These are phyloP conservation scores for Pseudopithomyces maydicus DNA, from an alignment of 2,329 filamentous ascomycete genomes.

Conservation along the genomic window DNA sequence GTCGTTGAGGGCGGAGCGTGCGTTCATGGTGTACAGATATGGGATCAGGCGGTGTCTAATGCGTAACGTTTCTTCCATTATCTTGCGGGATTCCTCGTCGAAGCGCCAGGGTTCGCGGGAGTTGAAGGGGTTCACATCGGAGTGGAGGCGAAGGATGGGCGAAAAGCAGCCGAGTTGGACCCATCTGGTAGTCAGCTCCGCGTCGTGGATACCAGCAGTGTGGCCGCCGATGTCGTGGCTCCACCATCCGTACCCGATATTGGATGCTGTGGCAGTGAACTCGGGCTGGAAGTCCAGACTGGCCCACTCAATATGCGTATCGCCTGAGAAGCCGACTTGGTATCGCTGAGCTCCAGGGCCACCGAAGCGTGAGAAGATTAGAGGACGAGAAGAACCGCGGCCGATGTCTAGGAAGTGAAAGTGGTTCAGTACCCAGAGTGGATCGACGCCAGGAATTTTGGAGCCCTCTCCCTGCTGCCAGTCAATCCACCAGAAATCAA, in stretches of 20 bases:
- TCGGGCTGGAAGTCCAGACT: conserved; percentile 68
- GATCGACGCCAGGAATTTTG: conserved; percentile 63
- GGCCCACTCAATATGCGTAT: conserved; percentile 64
- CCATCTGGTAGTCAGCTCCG: conserved; percentile 65
- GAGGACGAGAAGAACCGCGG: conserved; percentile 49
- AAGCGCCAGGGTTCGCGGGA: conserved; percentile 68
- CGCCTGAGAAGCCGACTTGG: conserved; percentile 68
- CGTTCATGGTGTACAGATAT: conserved; percentile 65
- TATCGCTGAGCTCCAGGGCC: conserved; percentile 68
- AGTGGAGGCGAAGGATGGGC: conserved; percentile 66
- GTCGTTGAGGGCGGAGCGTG: conserved; percentile 49
- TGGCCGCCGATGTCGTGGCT: conserved; percentile 72
- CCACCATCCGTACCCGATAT: conserved; percentile 73
- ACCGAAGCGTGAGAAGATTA: conserved; percentile 67
- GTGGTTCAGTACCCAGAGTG: conserved; percentile 69
- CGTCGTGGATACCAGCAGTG: conserved; percentile 60
- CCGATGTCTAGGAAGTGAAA: conserved; percentile 64
- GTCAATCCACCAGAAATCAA: conserved; percentile 71
- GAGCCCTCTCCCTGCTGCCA: conserved; percentile 68
- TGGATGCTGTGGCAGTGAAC: conserved; percentile 69
- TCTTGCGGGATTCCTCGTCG: conserved; percentile 50
- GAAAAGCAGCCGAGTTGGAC: conserved; percentile 66
- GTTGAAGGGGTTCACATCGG: conserved; percentile 61
- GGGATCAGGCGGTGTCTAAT: conserved; percentile 65
- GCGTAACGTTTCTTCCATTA: conserved; percentile 57